Percentiles rank a stretch among this genome's conserved stretches.
Evolutionary conservation across 2,329 filamentous ascomycete species (phyloP).

Genomic region (Colletotrichum orbiculare): DNA sequence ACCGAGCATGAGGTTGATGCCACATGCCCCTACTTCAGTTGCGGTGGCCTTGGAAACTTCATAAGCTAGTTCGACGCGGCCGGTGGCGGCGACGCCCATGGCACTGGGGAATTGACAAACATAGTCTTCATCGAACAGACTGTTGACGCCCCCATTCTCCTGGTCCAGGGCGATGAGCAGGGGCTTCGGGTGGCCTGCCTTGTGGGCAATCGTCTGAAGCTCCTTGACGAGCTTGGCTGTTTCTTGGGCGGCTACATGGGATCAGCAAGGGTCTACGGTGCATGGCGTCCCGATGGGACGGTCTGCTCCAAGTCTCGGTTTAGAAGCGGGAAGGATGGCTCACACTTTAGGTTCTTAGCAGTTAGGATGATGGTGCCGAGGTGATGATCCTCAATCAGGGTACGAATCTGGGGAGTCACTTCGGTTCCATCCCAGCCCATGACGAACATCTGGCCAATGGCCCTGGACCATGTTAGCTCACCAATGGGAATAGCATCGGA

Average conservation of each 20-base stretch:
- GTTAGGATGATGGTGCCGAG: constrained; percentile 88
- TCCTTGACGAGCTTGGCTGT: constrained; percentile 90
- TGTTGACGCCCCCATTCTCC: constrained; percentile 98
- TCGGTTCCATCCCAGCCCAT: constrained; percentile 90
- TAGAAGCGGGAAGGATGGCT: constrained; percentile 40
- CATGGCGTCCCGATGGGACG: not conserved
- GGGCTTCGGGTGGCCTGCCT: constrained; percentile 90
- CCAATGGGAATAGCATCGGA: constrained; percentile 6
- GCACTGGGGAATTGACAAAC: constrained; percentile 97
- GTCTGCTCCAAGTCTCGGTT: not conserved
- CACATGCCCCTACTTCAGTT: constrained; percentile 90
- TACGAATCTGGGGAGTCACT: constrained; percentile 84
- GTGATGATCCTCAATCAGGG: constrained; percentile 84
- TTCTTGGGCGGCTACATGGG: constrained; percentile 81
- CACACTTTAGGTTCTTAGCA: constrained; percentile 88
- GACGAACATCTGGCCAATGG: constrained; percentile 81
- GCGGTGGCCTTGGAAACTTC: constrained; percentile 93
- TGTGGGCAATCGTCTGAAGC: constrained; percentile 89
- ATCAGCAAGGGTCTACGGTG: constrained; percentile 17
- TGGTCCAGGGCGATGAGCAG: constrained; percentile 93
- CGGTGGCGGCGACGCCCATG: constrained; percentile 96
- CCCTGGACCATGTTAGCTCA: constrained; percentile 54
- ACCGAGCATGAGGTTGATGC: constrained; percentile 94
- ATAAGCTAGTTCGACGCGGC: constrained; percentile 85
- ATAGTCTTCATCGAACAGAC: constrained; percentile 93